Evolutionary conservation across 2,329 filamentous ascomycete genomes (phyloP).

Genomic region (Cadophora sp.): DNA sequence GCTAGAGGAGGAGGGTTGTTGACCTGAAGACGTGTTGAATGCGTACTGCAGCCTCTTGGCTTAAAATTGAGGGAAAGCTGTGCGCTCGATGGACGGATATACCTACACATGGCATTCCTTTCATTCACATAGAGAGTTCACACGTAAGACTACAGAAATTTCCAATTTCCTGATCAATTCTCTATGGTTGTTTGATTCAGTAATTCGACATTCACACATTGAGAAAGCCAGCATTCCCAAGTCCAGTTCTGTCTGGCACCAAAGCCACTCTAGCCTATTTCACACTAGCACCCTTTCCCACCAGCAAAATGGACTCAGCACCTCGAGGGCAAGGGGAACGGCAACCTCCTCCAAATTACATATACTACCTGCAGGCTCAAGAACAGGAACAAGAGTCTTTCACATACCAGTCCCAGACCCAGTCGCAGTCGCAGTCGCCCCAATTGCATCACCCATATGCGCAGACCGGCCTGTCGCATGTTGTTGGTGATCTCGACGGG

Average conservation of each 20-base stretch:
- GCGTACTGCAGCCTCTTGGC: background rate
- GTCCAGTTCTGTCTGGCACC: too few relatives aligned
- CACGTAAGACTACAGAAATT: too few relatives aligned
- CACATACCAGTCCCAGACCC: background rate
- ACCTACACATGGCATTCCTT: background rate
- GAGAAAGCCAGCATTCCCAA: too few relatives aligned
- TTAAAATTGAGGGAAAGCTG: too few relatives aligned
- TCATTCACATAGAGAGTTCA: background rate
- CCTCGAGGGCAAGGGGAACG: background rate
- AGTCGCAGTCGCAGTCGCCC: background rate
- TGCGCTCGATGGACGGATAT: too few relatives aligned
- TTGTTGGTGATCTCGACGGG: conserved; percentile 18
- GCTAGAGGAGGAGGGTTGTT: background rate
- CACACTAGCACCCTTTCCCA: background rate
- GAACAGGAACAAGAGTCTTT: conserved; percentile 17
- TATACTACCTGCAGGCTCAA: conserved; percentile 14
- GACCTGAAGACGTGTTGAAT: background rate
- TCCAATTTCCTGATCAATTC: too few relatives aligned
- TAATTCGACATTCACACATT: too few relatives aligned
- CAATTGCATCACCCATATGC: conserved; percentile 23
- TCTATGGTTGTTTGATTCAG: too few relatives aligned
- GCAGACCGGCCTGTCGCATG: conserved; percentile 4
- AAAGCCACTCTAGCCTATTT: background rate
- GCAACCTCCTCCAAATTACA: background rate
- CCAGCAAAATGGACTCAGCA: background rate